phyloP scores from a whole-genome alignment of 2,329 filamentous ascomycete species.

The Alternaria sp. region DNA sequence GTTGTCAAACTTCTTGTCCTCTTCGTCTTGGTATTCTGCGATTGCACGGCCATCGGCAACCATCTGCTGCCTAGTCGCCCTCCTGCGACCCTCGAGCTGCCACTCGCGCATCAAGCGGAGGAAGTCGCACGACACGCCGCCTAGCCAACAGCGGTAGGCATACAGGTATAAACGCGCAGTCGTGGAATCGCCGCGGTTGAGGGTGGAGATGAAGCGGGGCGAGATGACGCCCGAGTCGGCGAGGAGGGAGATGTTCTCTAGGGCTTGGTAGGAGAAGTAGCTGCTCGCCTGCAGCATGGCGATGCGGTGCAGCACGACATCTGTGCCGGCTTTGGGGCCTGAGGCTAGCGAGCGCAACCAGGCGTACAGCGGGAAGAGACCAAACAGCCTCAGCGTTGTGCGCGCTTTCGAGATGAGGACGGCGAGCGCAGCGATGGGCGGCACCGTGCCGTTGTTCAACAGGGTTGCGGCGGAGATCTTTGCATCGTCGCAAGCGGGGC shows the following conservation, averaged over 20 bases:
- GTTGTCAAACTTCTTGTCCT: constrained; percentile 44
- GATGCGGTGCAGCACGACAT: constrained; percentile 51
- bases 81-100: constrained; percentile 47
- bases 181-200: constrained; percentile 45
- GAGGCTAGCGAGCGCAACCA: constrained; percentile 51
- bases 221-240: constrained; percentile 51
- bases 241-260: constrained; percentile 54
- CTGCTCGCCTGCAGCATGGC: constrained; percentile 50
- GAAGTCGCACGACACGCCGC: constrained; percentile 53
- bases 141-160: constrained; percentile 53
- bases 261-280: constrained; percentile 53
- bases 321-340: constrained; percentile 51
- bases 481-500: constrained; percentile 35
- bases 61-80: constrained; percentile 37
- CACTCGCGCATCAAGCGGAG: constrained; percentile 51
- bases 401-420: constrained; percentile 50
- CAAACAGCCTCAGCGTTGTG: constrained; percentile 53
- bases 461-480: constrained; percentile 32
- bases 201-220: constrained; percentile 40
- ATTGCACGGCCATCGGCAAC: constrained; percentile 36
- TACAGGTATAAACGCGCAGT: constrained; percentile 49
- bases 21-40: constrained; percentile 44
- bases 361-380: constrained; percentile 53
- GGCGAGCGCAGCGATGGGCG: constrained; percentile 45
- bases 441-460: constrained; percentile 35